phyloP scores from a whole-genome alignment of 2,329 filamentous ascomycete genomes.

The Botrytis elliptica region DNA sequence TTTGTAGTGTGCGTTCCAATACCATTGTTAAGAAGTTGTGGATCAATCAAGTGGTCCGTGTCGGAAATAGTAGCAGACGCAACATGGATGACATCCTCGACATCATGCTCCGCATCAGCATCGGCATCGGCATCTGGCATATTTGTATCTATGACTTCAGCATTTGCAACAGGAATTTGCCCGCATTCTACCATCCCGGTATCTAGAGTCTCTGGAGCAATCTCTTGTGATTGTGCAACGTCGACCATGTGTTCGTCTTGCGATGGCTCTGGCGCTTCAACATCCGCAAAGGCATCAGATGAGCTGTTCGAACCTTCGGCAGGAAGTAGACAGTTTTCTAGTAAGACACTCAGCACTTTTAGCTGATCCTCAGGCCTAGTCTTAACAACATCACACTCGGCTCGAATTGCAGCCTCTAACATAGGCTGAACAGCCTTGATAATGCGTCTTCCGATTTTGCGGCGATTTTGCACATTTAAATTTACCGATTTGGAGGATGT shows the following conservation, averaged over 20 bases:
- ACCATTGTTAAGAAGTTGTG: constrained; percentile 3
- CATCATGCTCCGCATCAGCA: constrained; percentile 31
- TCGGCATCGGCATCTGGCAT: constrained; percentile 41
- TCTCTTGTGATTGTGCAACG: not conserved
- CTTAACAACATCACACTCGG: constrained; percentile 77
- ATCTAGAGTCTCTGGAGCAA: not conserved
- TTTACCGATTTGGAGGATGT: constrained; percentile 42
- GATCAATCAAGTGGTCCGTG: constrained; percentile 34
- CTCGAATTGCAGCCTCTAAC: constrained; percentile 71
- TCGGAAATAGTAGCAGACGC: constrained; percentile 12
- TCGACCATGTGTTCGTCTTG: constrained; percentile 41
- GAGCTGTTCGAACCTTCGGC: constrained; percentile 18
- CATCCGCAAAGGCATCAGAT: constrained; percentile 12
- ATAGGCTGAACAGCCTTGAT: constrained; percentile 77
- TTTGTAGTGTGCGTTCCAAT: constrained; percentile 35
- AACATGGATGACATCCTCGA: constrained; percentile 22
- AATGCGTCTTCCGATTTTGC: constrained; percentile 84
- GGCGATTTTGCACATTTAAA: constrained; percentile 74
- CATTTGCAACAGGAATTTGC: constrained; percentile 27
- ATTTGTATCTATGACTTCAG: constrained; percentile 38
- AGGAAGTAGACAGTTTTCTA: constrained; percentile 60
- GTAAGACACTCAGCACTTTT: constrained; percentile 69
- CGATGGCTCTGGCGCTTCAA: constrained; percentile 46
- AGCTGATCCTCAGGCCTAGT: constrained; percentile 68
- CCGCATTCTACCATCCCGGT: constrained; percentile 8